Percentiles rank a stretch among this genome's conserved stretches.
These are phyloP conservation scores for Tolypocladium ophioglossoides DNA, from an alignment of 2,329 filamentous ascomycete species.

Conservation along the genomic window DNA sequence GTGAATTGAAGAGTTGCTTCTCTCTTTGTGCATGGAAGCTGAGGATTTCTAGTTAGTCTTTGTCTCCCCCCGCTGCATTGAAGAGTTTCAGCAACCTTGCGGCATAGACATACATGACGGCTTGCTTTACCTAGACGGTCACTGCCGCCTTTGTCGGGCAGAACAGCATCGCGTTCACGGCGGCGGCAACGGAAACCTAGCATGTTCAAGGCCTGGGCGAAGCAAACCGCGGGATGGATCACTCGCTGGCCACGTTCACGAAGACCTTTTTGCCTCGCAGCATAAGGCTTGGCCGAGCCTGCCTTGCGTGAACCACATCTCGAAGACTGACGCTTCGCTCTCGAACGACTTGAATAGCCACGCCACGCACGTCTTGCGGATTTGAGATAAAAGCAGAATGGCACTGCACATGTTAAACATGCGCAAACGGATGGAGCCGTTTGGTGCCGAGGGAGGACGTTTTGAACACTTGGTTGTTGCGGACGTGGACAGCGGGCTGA, in stretches of 20 bases:
- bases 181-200: background rate
- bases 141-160: background rate
- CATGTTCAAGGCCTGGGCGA: background rate
- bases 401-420: constrained; percentile 5
- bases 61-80: background rate
- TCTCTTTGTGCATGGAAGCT: background rate
- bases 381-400: background rate
- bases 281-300: no score
- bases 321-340: background rate
- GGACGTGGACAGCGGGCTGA: constrained; percentile 6
- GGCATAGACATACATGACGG: background rate
- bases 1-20: background rate
- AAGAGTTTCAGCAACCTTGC: background rate
- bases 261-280: background rate
- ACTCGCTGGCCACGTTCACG: background rate
- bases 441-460: background rate
- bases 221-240: background rate
- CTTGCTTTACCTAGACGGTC: background rate
- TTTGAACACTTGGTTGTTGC: constrained; percentile 4
- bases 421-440: background rate
- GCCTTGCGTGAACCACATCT: no score
- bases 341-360: background rate
- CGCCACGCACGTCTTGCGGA: background rate
- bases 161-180: background rate
- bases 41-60: background rate